Base-by-base conservation (phyloP, 2,329 filamentous ascomycete genomes). In the Dothistroma septosporum region DNA sequence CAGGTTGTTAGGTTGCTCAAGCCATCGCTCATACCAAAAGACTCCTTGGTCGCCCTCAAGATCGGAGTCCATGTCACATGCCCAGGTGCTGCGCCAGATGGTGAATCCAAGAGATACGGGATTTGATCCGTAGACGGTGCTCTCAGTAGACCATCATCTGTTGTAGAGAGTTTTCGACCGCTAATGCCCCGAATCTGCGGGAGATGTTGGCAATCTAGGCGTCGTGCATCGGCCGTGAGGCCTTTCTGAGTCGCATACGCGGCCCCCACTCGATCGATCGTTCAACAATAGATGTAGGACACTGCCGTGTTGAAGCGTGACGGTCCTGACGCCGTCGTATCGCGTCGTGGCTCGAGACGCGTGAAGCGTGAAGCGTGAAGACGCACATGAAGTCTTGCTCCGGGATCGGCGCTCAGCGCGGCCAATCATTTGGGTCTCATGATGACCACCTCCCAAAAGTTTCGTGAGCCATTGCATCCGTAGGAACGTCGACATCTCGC, bases 11-110 rank as follows among this genome's bases (percentile, higher is more conserved):
- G 85, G 84, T 53, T 85, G 80, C 69, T 86, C 83, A 48, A 76
- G 53, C 85, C 85, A 88, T 28, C 86, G 79, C 68, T 87, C 84
- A 0, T 83, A 83, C 10, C 83, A 79, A 75, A 88, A 87, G 6
- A 76, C 77, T 35, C 83, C 78, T 6, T 57, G n/a, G 85, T 78
- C 11, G 79, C 77, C 0, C 79, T 75, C 67, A 6, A 75, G 64
- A 5, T 70, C 62, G 16, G 61, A 49, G 54, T 71, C 83, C 83
- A 86, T 87, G 63, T 88, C 88, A 67, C 86, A 88, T 2, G 85
- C 85, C 85, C 85, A 88, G 0, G 85, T 83, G 60, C 88, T 89
- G 28, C 88, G 74, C 70, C 87, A 88, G 37, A 87, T 79, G 0
- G 87, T 82, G 1, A 84, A 87, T 0, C 85, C 85, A 49, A 82